Base-by-base conservation (phyloP, 768 basidiomycete genomes). In the Mrakia frigida region DNA sequence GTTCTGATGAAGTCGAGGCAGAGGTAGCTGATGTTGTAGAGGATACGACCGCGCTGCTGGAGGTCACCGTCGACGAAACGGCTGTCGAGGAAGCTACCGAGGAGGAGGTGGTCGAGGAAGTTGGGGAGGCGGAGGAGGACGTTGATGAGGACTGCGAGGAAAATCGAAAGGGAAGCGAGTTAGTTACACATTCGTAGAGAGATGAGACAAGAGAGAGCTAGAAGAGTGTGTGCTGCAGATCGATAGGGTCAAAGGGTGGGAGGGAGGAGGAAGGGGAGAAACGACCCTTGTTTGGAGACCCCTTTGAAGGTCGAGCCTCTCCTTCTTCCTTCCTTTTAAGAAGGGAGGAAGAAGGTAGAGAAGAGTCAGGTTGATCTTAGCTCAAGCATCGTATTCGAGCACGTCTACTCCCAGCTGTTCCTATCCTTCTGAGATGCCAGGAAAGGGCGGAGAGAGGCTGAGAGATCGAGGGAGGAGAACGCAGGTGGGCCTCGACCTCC, bases 241-340 rank as follows among this genome's bases (percentile, higher is more conserved):
- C 23, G 56, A 25, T 25, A 56, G 28, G 23, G 25, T 56, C 52
- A 53, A 53, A 53, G n/a, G n/a, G n/a, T 4, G 21, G 7, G 3
- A 28, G 18, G 56, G 56, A 56, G n/a, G 28, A 28, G 23, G 56
- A 25, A 56, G 56, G 28, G 56, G 56, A 56, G 56, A 56, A 25
- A 25, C 9, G n/a, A 56, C 56, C 56, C 56, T 56, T 56, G 56
- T 56, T 56, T 56, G 56, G 56, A n/a, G 56, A 56, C 56, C 56
- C 56, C 56, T 56, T 56, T 56, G n/a, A 56, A 18, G 43, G 43
- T 46, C 18, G 13, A 56, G 56, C 56, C 52, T 23, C 16, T 21
- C 52, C 25, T 53, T 56, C 56, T 28, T 28, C 56, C 56, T 56
- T 28, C 18, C 46, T 50, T 50, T 18, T 9, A 18, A 9, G 50